Percentiles rank a stretch among this genome's conserved stretches.
phyloP scores from a whole-genome alignment of 306 rosid genomes.

The Cucurbita maxima region DNA sequence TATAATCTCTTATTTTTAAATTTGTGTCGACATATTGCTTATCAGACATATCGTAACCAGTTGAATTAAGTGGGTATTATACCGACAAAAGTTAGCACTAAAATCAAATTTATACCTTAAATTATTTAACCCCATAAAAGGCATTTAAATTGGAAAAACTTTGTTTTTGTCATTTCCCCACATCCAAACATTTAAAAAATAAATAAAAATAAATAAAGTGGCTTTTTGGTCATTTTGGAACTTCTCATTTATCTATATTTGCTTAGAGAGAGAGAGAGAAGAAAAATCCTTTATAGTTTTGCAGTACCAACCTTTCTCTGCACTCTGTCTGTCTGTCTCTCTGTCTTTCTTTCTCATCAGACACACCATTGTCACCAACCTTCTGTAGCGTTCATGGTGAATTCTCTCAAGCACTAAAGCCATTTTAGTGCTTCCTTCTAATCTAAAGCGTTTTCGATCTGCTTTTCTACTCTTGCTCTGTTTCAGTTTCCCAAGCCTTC shows the following conservation, averaged over 20 bases:
- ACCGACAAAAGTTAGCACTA: not conserved
- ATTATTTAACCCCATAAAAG: too few species aligned
- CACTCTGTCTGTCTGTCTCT: constrained; percentile 28
- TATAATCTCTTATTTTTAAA: too few species aligned
- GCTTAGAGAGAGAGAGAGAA: constrained; percentile 4
- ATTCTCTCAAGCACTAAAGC: constrained; percentile 25
- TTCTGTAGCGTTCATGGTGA: constrained; percentile 41
- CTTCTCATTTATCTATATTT: constrained; percentile 26
- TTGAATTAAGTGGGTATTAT: too few species aligned
- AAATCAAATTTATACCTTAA: not conserved
- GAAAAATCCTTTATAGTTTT: constrained; percentile 5
- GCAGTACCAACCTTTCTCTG: constrained; percentile 16
- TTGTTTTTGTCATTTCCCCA: too few species aligned
- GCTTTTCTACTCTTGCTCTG: constrained; percentile 11
- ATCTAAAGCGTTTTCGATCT: constrained; percentile 28
- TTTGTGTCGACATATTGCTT: too few species aligned
- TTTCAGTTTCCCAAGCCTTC: constrained; percentile 7
- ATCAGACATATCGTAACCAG: too few species aligned
- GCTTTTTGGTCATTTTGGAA: constrained; percentile 53
- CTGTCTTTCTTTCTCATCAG: constrained; percentile 23
- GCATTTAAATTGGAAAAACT: too few species aligned
- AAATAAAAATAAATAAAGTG: constrained; percentile 9
- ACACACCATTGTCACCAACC: constrained; percentile 34
- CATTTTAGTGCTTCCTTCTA: constrained; percentile 35
- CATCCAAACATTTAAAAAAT: too few species aligned